phyloP scores from a whole-genome alignment of 1,284 basidiomycete genomes.

The Xerocomus nothofagi region DNA sequence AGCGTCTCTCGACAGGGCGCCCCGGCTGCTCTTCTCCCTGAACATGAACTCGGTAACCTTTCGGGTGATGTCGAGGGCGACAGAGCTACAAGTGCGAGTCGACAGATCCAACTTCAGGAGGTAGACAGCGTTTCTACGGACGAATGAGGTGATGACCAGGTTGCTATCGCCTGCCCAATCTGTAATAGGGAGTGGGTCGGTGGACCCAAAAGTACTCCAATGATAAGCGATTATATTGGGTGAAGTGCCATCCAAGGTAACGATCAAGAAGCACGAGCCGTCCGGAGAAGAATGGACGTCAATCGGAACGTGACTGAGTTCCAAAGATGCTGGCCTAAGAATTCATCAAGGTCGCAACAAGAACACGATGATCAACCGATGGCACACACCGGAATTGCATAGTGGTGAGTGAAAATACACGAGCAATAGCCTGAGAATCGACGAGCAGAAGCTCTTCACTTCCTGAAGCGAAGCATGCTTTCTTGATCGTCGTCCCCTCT shows the following conservation, averaged over 20 bases:
- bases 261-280: slow-evolving; percentile 49
- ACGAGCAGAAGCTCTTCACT: slow-evolving; percentile 53
- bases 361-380: not conserved
- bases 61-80: slow-evolving; percentile 51
- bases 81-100: slow-evolving; percentile 38
- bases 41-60: slow-evolving; percentile 57
- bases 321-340: slow-evolving; percentile 47
- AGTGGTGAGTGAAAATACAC: slow-evolving; percentile 53
- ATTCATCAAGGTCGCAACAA: not conserved
- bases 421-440: slow-evolving; percentile 41
- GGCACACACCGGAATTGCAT: slow-evolving; percentile 49
- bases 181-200: slow-evolving; percentile 34
- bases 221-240: slow-evolving; percentile 45
- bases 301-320: slow-evolving; percentile 37
- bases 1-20: slow-evolving; percentile 18
- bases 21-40: slow-evolving; percentile 36
- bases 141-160: slow-evolving; percentile 45
- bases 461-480: slow-evolving; percentile 44
- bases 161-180: slow-evolving; percentile 27
- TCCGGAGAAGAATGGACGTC: slow-evolving; percentile 49
- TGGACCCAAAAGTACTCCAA: slow-evolving; percentile 56
- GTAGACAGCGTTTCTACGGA: slow-evolving; percentile 42
- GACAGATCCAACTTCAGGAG: slow-evolving; percentile 41
- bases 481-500: slow-evolving; percentile 32
- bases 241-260: slow-evolving; percentile 24